Evolutionary conservation across 2,329 filamentous ascomycete genomes (phyloP), one percentile per base, ranked within the genome.

Genomic region (Stylonectria norvegica): DNA sequence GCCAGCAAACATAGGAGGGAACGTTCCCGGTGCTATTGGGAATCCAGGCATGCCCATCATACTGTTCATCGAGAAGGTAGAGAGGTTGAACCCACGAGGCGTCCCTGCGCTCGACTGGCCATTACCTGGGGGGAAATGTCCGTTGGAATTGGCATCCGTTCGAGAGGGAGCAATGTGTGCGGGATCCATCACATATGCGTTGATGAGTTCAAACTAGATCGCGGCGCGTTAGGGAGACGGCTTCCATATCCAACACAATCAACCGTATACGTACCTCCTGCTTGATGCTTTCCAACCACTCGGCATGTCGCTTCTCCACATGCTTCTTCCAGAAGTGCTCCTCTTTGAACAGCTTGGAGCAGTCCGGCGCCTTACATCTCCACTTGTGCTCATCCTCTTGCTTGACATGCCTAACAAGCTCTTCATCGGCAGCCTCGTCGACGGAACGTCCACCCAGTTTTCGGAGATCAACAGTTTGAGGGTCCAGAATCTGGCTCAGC

Each of bases 241-340:
- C 8, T 25, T 25, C 22, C 8, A 12, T 7, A 7, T 25, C 22
- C 22, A n/a, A n/a, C 28, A 34, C 17, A 15, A 16, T 27, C 32
- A 20, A 20, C 27, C 47, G 39, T 3, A 23, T 36, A 72, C 82
- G 72, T 73, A 95, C 90, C 70, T 96, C 91, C 60, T 85, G 82
- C 62, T 84, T 85, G 50, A 96, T 70, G 38, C 72, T 78, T 22
- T 90, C 84, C 31, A 86, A 76, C 86, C 90, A 98, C 38, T 97
- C 91, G 1, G 78, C 64, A 63, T 98, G 93, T 42, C 94, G 83
- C 70, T 98, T 98, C 67, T 97, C 91, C 12, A 97, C 84, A 58
- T 98, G 93, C 72, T 98, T 98, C 58, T 83, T 84, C 91, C 94
- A 98, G 63, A 98, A 98, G 55, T 91, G 82, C 30, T 95, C 86